Conservation (phyloP, 1,139 yeast species). For the Arxiozyma slooffiae region DNA sequence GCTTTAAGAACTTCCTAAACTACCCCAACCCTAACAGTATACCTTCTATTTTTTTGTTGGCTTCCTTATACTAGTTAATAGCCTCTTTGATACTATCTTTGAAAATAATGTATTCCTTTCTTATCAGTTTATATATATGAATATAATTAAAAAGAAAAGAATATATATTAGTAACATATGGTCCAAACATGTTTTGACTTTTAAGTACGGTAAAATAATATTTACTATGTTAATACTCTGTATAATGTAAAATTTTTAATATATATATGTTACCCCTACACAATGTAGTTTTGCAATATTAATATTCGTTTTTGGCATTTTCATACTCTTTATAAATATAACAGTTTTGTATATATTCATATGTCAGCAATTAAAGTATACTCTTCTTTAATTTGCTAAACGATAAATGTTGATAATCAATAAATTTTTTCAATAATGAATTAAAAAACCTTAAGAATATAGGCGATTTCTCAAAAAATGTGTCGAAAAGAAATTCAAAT, state of each 20-base stretch:
- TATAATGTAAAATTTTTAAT: not conserved
- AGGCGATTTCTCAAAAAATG: not conserved
- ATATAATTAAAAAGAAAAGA: not conserved
- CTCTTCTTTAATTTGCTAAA: too few relatives aligned
- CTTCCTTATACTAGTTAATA: constrained; percentile 13
- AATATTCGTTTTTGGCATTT: not conserved
- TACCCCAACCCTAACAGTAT: not conserved
- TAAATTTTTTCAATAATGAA: too few relatives aligned
- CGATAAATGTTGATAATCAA: too few relatives aligned
- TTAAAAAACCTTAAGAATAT: not conserved
- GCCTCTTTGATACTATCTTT: constrained; percentile 15
- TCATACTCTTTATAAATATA: too few relatives aligned
- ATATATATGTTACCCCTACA: not conserved
- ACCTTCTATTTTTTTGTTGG: constrained; percentile 8
- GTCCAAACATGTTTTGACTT: too few relatives aligned
- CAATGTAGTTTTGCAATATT: not conserved
- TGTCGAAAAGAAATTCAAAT: not conserved
- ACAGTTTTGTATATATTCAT: not conserved
- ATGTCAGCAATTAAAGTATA: not conserved
- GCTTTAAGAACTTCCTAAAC: constrained; percentile 1
- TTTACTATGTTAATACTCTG: not conserved
- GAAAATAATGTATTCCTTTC: constrained; percentile 17
- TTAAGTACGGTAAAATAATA: too few relatives aligned
- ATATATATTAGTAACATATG: not conserved
- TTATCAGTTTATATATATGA: constrained; percentile 7